Conservation (phyloP, 2,329 filamentous ascomycete genomes). For the Clathrospora elynae region DNA sequence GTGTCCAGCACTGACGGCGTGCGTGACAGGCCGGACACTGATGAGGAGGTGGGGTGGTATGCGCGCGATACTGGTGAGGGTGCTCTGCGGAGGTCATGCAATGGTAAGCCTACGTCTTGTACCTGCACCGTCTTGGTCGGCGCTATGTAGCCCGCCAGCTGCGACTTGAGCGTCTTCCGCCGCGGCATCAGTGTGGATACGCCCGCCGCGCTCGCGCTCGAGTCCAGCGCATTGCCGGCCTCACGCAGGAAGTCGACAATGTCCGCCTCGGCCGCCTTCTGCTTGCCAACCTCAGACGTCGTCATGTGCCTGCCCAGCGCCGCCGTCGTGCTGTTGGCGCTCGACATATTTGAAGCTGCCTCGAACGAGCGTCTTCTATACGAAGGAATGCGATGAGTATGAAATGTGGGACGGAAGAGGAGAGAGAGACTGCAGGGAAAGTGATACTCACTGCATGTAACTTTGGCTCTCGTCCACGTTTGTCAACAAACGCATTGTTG, state of each 20-base stretch:
- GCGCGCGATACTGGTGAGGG: conserved; percentile 50
- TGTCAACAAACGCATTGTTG: conserved; percentile 58
- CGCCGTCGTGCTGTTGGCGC: conserved; percentile 40
- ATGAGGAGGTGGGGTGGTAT: conserved; percentile 56
- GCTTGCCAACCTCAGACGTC: conserved; percentile 37
- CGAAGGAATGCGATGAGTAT: conserved; percentile 29
- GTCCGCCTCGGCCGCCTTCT: conserved; percentile 44
- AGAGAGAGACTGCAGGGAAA: conserved; percentile 30
- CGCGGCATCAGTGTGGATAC: conserved; percentile 28
- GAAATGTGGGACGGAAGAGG: conserved; percentile 24
- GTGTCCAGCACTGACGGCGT: conserved; percentile 58
- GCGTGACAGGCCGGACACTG: conserved; percentile 52
- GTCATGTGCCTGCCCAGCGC: conserved; percentile 37
- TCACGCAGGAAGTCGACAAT: conserved; percentile 54
- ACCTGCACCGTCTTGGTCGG: conserved; percentile 24
- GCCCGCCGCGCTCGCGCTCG: conserved; percentile 14
- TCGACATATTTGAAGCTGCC: conserved; percentile 43
- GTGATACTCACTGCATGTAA: conserved; percentile 52
- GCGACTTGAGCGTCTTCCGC: conserved; percentile 31
- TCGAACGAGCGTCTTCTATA: conserved; percentile 37
- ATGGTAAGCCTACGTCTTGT: conserved; percentile 44
- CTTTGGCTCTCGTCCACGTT: conserved; percentile 50
- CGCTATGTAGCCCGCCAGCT: conserved; percentile 29
- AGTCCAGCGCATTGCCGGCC: conserved; percentile 42
- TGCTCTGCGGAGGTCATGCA: conserved; percentile 48